phyloP scores from a whole-genome alignment of 129 eudicot genomes.

The Flaveria trinervia region DNA sequence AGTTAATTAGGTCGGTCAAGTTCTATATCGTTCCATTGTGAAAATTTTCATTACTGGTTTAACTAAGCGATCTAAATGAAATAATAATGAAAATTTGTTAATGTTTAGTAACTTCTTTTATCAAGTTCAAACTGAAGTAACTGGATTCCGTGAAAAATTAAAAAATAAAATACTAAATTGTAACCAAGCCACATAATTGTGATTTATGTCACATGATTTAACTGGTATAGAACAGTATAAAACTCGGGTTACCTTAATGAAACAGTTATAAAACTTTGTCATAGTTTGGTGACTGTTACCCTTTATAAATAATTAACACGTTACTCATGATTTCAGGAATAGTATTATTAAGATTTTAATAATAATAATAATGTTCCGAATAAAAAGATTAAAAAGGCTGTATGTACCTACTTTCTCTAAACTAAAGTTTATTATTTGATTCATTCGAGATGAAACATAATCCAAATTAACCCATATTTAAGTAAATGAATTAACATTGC shows the following conservation, averaged over 20 bases:
- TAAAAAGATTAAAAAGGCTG: not conserved
- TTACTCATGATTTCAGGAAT: not conserved
- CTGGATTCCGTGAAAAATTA: not conserved
- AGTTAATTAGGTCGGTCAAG: not conserved
- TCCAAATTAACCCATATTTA: not conserved
- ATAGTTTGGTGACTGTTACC: not conserved
- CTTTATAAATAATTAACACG: not conserved
- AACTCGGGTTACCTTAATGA: not conserved
- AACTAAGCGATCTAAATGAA: not conserved
- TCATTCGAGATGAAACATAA: not conserved
- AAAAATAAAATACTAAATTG: not conserved
- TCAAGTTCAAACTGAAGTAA: not conserved
- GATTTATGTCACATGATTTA: not conserved
- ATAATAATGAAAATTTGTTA: not conserved
- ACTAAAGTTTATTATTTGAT: not conserved
- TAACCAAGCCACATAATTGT: not conserved
- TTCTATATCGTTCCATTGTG: not conserved
- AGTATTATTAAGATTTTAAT: not conserved
- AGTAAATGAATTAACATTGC: not conserved
- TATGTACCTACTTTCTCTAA: not conserved
- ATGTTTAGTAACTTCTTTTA: not conserved
- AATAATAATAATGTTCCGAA: not conserved
- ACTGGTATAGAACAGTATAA: not conserved
- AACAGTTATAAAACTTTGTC: not conserved
- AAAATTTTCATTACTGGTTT: not conserved